Evolutionary conservation across 371 early-diverging fungal species (phyloP), one percentile per base, ranked within the genome.

Genomic region (Ecytonucleospora hepatopenaei): DNA sequence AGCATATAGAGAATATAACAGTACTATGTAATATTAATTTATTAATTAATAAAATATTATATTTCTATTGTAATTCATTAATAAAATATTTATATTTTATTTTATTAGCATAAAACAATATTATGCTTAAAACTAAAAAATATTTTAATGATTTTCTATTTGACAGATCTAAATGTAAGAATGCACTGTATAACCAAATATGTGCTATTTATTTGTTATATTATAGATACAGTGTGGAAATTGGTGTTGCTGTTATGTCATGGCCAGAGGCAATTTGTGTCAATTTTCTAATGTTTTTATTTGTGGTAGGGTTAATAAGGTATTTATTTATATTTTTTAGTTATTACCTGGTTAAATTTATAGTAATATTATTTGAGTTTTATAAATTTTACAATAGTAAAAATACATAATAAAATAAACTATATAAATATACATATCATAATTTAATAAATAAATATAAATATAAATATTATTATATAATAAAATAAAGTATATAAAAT

Each of bases 181-280:
- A n/a, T n/a, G n/a, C n/a, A n/a, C n/a, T n/a, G n/a, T n/a, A n/a
- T n/a, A n/a, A n/a, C n/a, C n/a, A n/a, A n/a, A n/a, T n/a, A n/a
- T n/a, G n/a, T n/a, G 5, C 46, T 8, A 49, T 60, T 23, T 60
- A 60, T 60, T 30, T 46, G 3, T 15, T 60, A 27, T 60, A 60
- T 23, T 49, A 48, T 21, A 47, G 60, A 47, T 40, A 40, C 12
- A 40, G 54, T 27, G 46, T 49, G 12, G 60, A 60, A 49, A 8
- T 60, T 5, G 60, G 60, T 12, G 5, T 60, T 21, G 12, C 5
- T 24, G 47, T 16, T 12, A 5, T 60, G 24, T 54, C 60, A 47
- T 15, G 8, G 3, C 54, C 49, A 2, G 60, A 60, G 46, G 47
- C 21, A 19, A 19, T 60, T 4, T 23, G 54, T 27, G n/a, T 60